Evolutionary conservation across 2,329 filamentous ascomycete species (phyloP).

Genomic region (Xylariaceae sp.): DNA sequence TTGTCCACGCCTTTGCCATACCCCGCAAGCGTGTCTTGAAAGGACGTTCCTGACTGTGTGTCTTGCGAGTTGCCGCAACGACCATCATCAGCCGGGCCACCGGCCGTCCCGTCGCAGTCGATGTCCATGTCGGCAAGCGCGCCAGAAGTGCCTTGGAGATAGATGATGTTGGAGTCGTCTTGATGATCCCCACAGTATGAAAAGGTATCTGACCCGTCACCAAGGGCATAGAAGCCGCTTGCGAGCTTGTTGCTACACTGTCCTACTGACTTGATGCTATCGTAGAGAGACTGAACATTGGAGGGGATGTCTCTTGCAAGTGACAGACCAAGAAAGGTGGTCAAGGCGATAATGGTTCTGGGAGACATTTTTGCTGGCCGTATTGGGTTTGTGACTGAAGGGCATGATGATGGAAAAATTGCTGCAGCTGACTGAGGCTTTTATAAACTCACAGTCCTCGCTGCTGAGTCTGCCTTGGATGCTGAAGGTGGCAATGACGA

Average conservation of each 20-base stretch:
- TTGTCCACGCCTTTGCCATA: constrained; percentile 32
- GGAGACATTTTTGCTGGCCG: constrained; percentile 10
- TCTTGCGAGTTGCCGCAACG: constrained; percentile 40
- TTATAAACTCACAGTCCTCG: no score
- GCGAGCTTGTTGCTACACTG: constrained; percentile 35
- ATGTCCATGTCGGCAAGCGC: constrained; percentile 52
- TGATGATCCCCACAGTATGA: constrained; percentile 41
- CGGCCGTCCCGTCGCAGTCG: constrained; percentile 51
- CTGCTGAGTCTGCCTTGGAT: no score
- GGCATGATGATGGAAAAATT: background rate
- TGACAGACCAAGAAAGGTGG: constrained; percentile 12
- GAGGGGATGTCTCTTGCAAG: constrained; percentile 29
- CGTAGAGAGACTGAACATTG: constrained; percentile 38
- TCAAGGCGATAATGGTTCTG: constrained; percentile 11
- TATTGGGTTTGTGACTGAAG: background rate
- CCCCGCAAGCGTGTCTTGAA: constrained; percentile 30
- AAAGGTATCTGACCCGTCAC: constrained; percentile 33
- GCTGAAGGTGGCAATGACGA: no score
- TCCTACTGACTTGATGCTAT: constrained; percentile 32
- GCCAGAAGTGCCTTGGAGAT: constrained; percentile 36
- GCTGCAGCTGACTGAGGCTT: background rate
- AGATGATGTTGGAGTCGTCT: constrained; percentile 33
- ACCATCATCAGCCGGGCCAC: constrained; percentile 34
- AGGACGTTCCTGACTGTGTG: constrained; percentile 39
- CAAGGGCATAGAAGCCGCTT: constrained; percentile 36